Evolutionary conservation across 495 filamentous ascomycete species (phyloP), one percentile per base, ranked within the genome.

Genomic region (Lasiosphaeris hirsuta): DNA sequence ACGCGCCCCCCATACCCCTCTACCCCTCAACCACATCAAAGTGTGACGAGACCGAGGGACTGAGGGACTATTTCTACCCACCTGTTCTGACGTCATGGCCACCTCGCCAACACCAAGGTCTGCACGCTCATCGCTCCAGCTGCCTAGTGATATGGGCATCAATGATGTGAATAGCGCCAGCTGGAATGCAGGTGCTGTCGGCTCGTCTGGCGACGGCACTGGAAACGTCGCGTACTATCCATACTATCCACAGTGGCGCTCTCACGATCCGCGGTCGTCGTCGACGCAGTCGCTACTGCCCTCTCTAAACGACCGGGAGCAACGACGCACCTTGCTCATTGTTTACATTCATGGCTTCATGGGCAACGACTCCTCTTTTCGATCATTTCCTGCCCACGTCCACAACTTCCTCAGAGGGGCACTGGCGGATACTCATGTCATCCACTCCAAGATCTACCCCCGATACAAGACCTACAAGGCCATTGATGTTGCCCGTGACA

Each of bases 261-360:
- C 59, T 3, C 19, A 8, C 15, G 86, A 88, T 60, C 83, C 83
- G 8, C 80, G 85, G 34, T 78, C 81, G 1, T 84, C 83, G 11
- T 89, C 86, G 10, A 78, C 77, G 2, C 84, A 88, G 56, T 88
- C 86, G 6, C 72, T 89, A 47, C 69, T 78, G 8, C 81, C 85
- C 0, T 73, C 78, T 13, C 64, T 74, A 6, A 69, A 71, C 10
- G 70, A 73, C 48, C 64, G 72, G 11, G 61, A 58, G 34, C 64
- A 63, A 9, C 71, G 79, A n/a, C 71, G 92, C 55, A 87, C 73
- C 33, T 76, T 97, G 10, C 77, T 97, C 1, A 62, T 96, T 9
- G 72, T 97, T 18, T 96, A 90, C 67, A 85, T 97, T 63, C 92
- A 96, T 73, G 93, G 93, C 42, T 97, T 96, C 75, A 90, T 92